Conservation (phyloP, 345 rosid genomes). For the Carallia brachiata region DNA sequence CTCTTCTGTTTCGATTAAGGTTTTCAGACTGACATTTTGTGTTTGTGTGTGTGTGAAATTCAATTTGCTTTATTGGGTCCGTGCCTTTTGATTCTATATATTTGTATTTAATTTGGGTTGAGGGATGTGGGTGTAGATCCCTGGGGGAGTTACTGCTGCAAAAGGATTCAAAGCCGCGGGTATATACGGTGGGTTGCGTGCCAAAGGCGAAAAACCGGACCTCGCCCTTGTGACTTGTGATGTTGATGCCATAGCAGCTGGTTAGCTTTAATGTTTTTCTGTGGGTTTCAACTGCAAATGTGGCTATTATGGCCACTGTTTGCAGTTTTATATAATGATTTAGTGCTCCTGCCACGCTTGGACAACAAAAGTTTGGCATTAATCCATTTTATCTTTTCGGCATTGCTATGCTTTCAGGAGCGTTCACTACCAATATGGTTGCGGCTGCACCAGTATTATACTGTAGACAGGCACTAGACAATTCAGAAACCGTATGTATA, state of each 20-base stretch:
- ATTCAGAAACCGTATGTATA: constrained; percentile 45
- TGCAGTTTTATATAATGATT: not conserved
- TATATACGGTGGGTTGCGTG: constrained; percentile 79
- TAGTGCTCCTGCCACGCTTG: not conserved
- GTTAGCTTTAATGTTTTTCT: constrained; percentile 25
- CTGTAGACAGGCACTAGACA: constrained; percentile 60
- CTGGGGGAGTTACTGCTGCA: constrained; percentile 94
- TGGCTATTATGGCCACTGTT: not conserved
- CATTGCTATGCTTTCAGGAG: constrained; percentile 44
- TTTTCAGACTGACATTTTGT: not conserved
- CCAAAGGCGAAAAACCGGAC: constrained; percentile 84
- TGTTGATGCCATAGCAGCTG: constrained; percentile 79
- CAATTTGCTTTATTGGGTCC: not conserved
- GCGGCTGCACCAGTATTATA: constrained; percentile 94
- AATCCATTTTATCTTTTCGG: not conserved
- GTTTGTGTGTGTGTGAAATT: not conserved
- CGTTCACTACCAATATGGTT: constrained; percentile 79
- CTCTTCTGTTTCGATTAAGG: not conserved
- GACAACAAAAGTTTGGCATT: too few relatives aligned
- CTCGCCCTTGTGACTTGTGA: constrained; percentile 86
- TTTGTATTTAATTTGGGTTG: not conserved
- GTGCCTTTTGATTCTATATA: not conserved
- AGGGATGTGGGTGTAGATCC: constrained; percentile 41
- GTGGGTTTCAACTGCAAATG: not conserved
- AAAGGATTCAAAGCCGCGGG: constrained; percentile 88